These are phyloP conservation scores for Patellaria atrata DNA, from an alignment of 495 filamentous ascomycete genomes.

Conservation along the genomic window DNA sequence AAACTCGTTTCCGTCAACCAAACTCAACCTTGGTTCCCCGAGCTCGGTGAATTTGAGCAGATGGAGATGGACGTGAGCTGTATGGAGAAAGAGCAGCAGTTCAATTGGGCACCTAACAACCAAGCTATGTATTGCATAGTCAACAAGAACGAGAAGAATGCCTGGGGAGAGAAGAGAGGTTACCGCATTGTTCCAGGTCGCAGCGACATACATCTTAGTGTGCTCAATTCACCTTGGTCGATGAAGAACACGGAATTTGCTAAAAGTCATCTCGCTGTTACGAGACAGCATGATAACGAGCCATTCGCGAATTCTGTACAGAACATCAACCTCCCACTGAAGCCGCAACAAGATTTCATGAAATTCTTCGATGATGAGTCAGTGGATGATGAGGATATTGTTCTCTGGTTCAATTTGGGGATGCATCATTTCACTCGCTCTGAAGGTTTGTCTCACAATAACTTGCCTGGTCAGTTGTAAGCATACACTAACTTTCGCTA, in stretches of 20 bases:
- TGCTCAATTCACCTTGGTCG: conserved; percentile 8
- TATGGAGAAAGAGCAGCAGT: conserved; percentile 9
- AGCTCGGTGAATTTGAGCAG: conserved; percentile 5
- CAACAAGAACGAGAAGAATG: conserved; percentile 11
- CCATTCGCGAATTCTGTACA: conserved; percentile 5
- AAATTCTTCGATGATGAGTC: conserved; percentile 16
- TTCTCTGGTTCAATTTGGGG: conserved; percentile 15
- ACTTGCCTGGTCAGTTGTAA: too few relatives aligned
- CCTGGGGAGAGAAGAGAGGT: conserved; percentile 14
- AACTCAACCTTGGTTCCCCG: conserved; percentile 11
- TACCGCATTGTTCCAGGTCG: conserved; percentile 16
- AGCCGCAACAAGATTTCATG: conserved; percentile 12
- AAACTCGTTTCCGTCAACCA: conserved; percentile 9
- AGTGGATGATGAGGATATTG: conserved; percentile 12
- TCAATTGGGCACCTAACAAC: conserved; percentile 17
- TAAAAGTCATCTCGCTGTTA: conserved; percentile 9
- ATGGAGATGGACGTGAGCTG: conserved; percentile 5
- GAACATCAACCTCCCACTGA: conserved; percentile 11
- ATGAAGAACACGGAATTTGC: conserved; percentile 6
- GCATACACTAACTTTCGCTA: too few relatives aligned
- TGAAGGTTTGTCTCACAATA: too few relatives aligned
- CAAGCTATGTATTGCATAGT: conserved; percentile 13
- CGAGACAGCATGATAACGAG: conserved; percentile 12
- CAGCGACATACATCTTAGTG: conserved; percentile 9
- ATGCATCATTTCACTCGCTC: conserved; percentile 16